Percentiles rank a stretch among this genome's conserved stretches.
These are phyloP conservation scores for Cyclostephanos tholiformis DNA, from an alignment of 108 stramenopile genomes.

Conservation along the genomic window DNA sequence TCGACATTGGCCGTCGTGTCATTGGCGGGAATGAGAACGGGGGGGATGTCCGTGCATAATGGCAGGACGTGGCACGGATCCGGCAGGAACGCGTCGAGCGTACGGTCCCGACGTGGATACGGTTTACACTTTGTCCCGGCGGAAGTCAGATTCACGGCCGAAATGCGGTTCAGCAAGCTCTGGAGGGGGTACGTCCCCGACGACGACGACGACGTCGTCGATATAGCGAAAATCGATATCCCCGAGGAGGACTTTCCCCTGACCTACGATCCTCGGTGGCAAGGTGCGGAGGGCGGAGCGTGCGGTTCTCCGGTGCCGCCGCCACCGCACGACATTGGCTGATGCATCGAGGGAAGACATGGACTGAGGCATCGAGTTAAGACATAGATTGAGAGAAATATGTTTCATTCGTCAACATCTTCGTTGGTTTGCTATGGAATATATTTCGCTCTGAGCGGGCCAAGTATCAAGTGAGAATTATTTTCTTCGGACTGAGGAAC, in stretches of 20 bases:
- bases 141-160: constrained; percentile 66
- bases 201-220: constrained; percentile 11
- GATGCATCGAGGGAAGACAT: too few relatives aligned
- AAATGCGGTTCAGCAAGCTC: constrained; percentile 64
- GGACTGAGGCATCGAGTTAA: too few relatives aligned
- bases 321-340: too few relatives aligned
- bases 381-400: too few relatives aligned
- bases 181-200: constrained; percentile 69
- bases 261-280: constrained; percentile 4
- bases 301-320: too few relatives aligned
- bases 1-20: constrained; percentile 51
- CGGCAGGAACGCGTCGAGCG: constrained; percentile 52
- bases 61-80: constrained; percentile 86
- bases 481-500: constrained; percentile 18
- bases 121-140: constrained; percentile 83
- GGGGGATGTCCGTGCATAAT: constrained; percentile 75
- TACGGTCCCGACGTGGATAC: constrained; percentile 65
- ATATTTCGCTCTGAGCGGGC: too few relatives aligned
- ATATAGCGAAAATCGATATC: constrained; percentile 38
- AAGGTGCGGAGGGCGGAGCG: too few relatives aligned
- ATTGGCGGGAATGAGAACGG: constrained; percentile 67
- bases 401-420: too few relatives aligned
- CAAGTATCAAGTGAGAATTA: too few relatives aligned
- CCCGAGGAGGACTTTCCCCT: constrained; percentile 64
- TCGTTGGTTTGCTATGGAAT: too few relatives aligned